A percentile compares a stretch with the other conserved stretches of the same genome.
Evolutionary conservation across 805 yeast species (phyloP).

Genomic region (Starmera pachycereana): DNA sequence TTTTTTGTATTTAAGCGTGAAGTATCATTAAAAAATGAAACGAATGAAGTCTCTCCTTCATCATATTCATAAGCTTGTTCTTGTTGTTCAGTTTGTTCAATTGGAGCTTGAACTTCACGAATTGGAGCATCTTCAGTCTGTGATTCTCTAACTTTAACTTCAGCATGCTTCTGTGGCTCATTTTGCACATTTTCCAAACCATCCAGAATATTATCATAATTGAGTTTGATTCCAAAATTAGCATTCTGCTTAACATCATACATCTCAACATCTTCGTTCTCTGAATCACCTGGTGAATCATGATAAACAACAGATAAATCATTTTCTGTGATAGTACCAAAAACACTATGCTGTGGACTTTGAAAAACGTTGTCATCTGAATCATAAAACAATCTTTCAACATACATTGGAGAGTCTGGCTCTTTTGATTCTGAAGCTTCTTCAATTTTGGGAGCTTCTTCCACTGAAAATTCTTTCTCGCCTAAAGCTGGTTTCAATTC

Average conservation of each 20-base stretch:
- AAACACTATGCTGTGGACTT: slow-evolving; percentile 16
- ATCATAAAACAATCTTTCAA: slow-evolving; percentile 13
- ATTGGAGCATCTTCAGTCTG: not conserved
- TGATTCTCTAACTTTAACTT: not conserved
- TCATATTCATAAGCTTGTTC: not conserved
- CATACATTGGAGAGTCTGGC: slow-evolving; percentile 1
- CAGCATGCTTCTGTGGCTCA: not conserved
- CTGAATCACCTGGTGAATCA: slow-evolving; percentile 3
- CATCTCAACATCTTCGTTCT: slow-evolving; percentile 6
- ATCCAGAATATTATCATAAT: too few relatives aligned
- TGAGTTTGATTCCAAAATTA: too few relatives aligned
- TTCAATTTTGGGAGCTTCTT: slow-evolving; percentile 1
- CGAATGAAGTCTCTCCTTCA: slow-evolving; percentile 6
- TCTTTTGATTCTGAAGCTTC: not conserved
- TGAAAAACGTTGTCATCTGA: slow-evolving; percentile 13
- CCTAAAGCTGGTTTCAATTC: slow-evolving; percentile 3
- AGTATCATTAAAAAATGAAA: slow-evolving; percentile 9
- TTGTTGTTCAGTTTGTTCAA: not conserved
- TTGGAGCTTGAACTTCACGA: not conserved
- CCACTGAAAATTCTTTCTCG: slow-evolving; percentile 1
- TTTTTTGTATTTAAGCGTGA: not conserved
- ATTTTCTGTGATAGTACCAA: slow-evolving; percentile 11
- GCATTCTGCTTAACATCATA: not conserved
- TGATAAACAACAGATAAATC: not conserved
- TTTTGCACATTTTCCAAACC: not conserved